Evolutionary conservation across 306 rosid species (phyloP), one percentile per base, ranked within the genome.

Genomic region (Biancaea sappan): DNA sequence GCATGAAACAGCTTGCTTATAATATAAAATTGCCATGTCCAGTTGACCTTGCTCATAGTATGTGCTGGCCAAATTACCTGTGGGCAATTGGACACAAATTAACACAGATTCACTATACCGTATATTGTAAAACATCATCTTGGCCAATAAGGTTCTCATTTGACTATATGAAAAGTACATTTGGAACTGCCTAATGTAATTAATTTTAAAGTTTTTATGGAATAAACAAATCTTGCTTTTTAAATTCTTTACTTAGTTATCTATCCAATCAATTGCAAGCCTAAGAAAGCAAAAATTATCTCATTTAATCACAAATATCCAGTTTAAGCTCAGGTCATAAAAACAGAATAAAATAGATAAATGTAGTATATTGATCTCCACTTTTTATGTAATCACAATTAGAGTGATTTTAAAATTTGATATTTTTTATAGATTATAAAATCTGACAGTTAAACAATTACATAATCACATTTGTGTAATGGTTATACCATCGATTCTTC

Each of bases 21-120:
- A 95, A 82, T 95, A 98, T 74, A 90, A 81, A 78, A 95, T 90
- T 57, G 99, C 99, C 92, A 92, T 56, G 54, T 95, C 99, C 82
- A 90, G 78, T 70, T 92, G 97, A 76, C 97, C 93, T 88, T 95
- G 98, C 73, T 95, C 99, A 47, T 92, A 95, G 72, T 90, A 88
- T 26, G 86, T 87, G 73, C 97, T 88, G 32, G 99, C 99, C 85
- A 95, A 81, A 85, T 95, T 95, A 50, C 98, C 99, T 95, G 77
- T 22, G 86, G 53, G 59, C 65, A 79, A 80, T 31, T 70, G 56
- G 63, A 52, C 44, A 65, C 53, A 4, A 53, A 48, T 38, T 38
- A 53, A 71, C 26, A 38, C 6, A 32, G 59, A 19, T n/a, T 48
- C 3, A 32, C 16, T 14, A 60, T 19, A 60, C 1, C 15, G 21